Percentiles rank a stretch among this genome's conserved stretches.
Conservation (phyloP, 1,284 basidiomycete species). For the Leccinum fallax region DNA sequence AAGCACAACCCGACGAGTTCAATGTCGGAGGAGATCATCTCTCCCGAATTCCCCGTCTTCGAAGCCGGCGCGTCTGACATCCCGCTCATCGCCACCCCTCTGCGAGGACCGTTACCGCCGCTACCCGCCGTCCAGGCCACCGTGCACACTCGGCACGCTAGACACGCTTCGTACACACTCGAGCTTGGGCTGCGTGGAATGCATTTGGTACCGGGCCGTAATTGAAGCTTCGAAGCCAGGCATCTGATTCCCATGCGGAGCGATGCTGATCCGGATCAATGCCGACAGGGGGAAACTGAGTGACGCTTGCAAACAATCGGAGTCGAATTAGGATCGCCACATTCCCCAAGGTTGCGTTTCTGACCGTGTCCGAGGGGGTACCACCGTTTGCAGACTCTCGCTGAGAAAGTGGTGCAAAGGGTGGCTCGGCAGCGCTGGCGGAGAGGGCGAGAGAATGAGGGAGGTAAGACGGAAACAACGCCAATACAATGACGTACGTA, state of each 20-base stretch:
- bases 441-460: neutral
- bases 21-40: neutral
- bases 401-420: neutral
- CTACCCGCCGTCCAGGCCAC: neutral
- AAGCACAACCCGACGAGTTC: neutral
- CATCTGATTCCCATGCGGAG: neutral
- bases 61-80: neutral
- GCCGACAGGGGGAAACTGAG: neutral
- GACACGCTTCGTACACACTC: neutral
- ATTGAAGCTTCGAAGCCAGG: neutral
- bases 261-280: neutral
- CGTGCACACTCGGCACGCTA: neutral
- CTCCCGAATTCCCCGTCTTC: neutral
- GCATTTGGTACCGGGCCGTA: neutral
- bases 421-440: neutral
- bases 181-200: neutral
- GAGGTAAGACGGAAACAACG: neutral
- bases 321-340: neutral
- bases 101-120: neutral
- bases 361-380: neutral
- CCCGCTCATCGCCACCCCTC: neutral
- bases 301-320: neutral
- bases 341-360: neutral
- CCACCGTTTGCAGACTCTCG: neutral
- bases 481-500: neutral